Evolutionary conservation across 495 filamentous ascomycete species (phyloP), one percentile per base, ranked within the genome.

Genomic region (Jackrogersella minutella): DNA sequence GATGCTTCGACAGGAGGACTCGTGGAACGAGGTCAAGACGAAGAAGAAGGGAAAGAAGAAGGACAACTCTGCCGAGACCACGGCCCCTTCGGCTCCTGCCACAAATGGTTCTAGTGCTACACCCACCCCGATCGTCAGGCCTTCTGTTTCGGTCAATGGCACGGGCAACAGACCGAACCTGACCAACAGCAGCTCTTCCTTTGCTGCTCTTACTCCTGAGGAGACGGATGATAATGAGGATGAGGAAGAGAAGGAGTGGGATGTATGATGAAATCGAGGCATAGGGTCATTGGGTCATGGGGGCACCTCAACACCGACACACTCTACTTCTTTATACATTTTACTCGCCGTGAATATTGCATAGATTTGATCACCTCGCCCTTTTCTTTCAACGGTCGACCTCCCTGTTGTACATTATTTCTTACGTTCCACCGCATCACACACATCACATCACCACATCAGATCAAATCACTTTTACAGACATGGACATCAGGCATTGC

Each of bases 1-100:
- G 74, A 79, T 90, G 65, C 79, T 91, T 26, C 84, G 78, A 26
- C 84, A 84, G 40, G 79, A 87, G 67, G 86, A 88, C 56, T 86
- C 85, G 30, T 93, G 91, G 90, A 91, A 81, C 60, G 92, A 90
- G 17, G 90, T 94, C 49, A 82, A 84, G 49, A 90, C 86, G 63
- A 93, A 94, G 77, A 81, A 73, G 74, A 78, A 77, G 74, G 72
- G 73, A 47, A 82, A 81, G 77, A 84, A 78, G 77, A 74, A 75
- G 59, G 73, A 75, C 26, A 58, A 61, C 17, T 43, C 74, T 1
- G 33, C 50, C 21, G 77, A 79, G 44, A 74, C 60, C 9, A 46
- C 43, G 13, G 28, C 52, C 10, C 33, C 65, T n/a, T 47, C 61
- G 10, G 56, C 51, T 26, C 49, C 67, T 39, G 58, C 50, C 30